Base-by-base conservation (phyloP, 495 filamentous ascomycete genomes). In the Choiromyces venosus region DNA sequence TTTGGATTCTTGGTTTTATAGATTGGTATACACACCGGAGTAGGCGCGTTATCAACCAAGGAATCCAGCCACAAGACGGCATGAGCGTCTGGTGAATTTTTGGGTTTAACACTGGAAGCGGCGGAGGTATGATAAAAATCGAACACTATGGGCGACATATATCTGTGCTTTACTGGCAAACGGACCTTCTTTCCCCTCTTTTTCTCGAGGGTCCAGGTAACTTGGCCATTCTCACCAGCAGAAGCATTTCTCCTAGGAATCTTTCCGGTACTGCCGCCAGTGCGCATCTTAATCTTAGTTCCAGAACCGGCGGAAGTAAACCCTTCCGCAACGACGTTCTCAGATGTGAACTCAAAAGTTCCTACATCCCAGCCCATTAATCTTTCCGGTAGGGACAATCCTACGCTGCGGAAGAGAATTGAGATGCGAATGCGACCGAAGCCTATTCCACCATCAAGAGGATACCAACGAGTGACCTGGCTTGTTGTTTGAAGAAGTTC, bases 331-430 rank as follows among this genome's bases (percentile, higher is more conserved):
- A 87, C 83, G 69, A 96, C 87, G 67, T 86, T 87, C 36, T 92
- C 87, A 0, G 88, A 89, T 0, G 80, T 80, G 81, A 98, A 97
- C 76, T 97, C 92, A 79, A 97, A 97, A 0, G 93, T 96, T 39
- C 95, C 95, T 21, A 97, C 91, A 73, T 97, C 92, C 88, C 93
- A 97, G 37, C 94, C 93, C 10, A 96, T 88, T 83, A 95, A 89
- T 35, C 88, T 84, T 0, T 91, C 90, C 8, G 94, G 94, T 0
- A 97, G 85, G 35, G 89, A 87, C 37, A 93, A 89, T 81, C 96
- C 94, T 36, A 97, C 87, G 66, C 90, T 91, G 36, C 94, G 88
- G 86, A 96, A 94, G 2, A 97, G 86, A 8, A 97, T 82, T 0
- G 92, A 95, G 74, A 98, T 90, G n/a, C 93, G 89, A 73, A 98